Evolutionary conservation across 306 rosid genomes (phyloP), one percentile per base, ranked within the genome.

Genomic region (Lupinus albus): DNA sequence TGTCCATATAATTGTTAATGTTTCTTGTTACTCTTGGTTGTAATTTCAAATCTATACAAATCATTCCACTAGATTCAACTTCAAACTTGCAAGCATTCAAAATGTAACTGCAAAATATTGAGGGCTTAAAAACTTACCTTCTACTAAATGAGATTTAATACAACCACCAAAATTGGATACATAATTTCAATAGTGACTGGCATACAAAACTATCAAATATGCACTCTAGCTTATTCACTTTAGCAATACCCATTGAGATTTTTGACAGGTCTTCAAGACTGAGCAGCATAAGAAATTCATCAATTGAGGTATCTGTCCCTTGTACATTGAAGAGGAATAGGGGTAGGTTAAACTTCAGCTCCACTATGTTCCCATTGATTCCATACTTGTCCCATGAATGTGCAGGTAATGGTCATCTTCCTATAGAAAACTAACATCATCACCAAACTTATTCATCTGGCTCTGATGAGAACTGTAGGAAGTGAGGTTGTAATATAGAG

Each of bases 161-260:
- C 42, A 46, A 15, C 76, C 28, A 18, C 38, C 11, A 68, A 41
- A 61, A 17, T 56, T 61, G 56, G 62, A 45, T 12, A 38, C 49
- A 62, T 15, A 76, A 68, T 52, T 61, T 42, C 71, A 69, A 63
- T n/a, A 20, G 4, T 45, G 75, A 17, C 3, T 35, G 71, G 12
- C 48, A 52, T 38, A 55, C 63, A 62, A 35, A 35, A 60, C 49
- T 36, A 47, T 36, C 64, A 59, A 25, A 16, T 25, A 48, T 49
- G 59, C 8, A 64, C 49, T 62, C 50, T 28, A 11, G 13, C 59
- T 15, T 38, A 65, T 49, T 42, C 25, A 20, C 41, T 49, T 53
- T 20, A 38, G 50, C 25, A 66, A 72, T 14, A 33, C 16, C 18
- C 28, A 9, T 42, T 21, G 39, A 50, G 4, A 55, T 47, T 21